These are phyloP conservation scores for Aulographum hederae DNA, from an alignment of 2,329 filamentous ascomycete species.

Conservation along the genomic window DNA sequence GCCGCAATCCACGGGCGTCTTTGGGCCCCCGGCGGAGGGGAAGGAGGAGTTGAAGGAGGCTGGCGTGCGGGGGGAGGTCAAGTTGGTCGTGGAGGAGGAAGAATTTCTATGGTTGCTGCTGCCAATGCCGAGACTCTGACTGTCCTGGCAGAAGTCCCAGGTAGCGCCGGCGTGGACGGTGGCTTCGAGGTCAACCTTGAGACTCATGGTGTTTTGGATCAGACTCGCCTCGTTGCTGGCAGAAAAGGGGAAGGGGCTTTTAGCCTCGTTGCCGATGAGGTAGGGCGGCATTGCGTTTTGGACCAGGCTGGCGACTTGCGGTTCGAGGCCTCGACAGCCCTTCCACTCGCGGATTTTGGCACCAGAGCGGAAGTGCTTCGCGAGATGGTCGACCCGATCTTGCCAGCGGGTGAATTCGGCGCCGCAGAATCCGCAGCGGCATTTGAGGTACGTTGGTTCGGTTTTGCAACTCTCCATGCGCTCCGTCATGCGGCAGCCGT, in stretches of 20 bases:
- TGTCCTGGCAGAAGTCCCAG: background rate
- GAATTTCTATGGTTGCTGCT: background rate
- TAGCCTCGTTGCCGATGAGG: slow-evolving; percentile 28
- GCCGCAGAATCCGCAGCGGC: slow-evolving; percentile 33
- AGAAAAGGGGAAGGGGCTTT: slow-evolving; percentile 27
- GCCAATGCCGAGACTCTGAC: background rate
- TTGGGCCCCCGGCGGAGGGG: background rate
- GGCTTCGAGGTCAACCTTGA: slow-evolving; percentile 1
- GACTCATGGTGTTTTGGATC: slow-evolving; percentile 7
- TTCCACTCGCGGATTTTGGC: slow-evolving; percentile 35
- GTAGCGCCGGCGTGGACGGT: background rate
- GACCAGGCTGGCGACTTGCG: slow-evolving; percentile 27
- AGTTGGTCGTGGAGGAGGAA: background rate
- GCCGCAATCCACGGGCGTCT: background rate
- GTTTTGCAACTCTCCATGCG: slow-evolving; percentile 48
- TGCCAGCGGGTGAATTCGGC: slow-evolving; percentile 30
- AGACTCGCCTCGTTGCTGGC: slow-evolving; percentile 19
- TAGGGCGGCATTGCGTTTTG: slow-evolving; percentile 34
- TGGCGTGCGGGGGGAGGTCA: background rate
- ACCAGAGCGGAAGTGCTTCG: slow-evolving; percentile 35
- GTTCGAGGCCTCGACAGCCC: slow-evolving; percentile 33
- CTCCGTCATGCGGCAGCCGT: slow-evolving; percentile 40
- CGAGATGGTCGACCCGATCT: slow-evolving; percentile 32
- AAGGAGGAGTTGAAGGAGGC: background rate
- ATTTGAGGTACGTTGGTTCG: slow-evolving; percentile 33